Evolutionary conservation across 176 grass and related monocot species (phyloP).

Genomic region (Hordeum marinum): DNA sequence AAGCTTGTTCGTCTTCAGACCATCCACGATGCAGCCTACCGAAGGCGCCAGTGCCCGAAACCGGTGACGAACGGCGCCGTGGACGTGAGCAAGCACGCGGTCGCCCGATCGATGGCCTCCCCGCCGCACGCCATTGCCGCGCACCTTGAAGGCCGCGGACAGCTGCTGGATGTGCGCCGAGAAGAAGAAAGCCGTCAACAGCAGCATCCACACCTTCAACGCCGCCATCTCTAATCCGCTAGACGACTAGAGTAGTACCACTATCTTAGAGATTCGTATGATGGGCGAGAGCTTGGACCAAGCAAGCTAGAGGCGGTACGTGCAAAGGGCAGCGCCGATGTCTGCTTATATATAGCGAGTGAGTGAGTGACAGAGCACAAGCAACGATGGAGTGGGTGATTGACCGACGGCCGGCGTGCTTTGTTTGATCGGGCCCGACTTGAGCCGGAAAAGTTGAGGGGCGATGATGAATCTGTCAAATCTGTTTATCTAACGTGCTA

Average conservation of each 20-base stretch:
- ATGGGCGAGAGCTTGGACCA: not conserved
- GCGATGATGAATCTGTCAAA: not conserved
- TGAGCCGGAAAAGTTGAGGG: not conserved
- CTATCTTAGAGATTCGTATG: not conserved
- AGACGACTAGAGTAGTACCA: no score
- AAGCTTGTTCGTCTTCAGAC: not conserved
- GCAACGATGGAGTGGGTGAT: not conserved
- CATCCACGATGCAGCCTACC: not conserved
- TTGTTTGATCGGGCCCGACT: slow-evolving; percentile 14
- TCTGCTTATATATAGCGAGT: slow-evolving; percentile 8
- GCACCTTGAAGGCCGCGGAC: slow-evolving; percentile 7
- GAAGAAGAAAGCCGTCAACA: slow-evolving; percentile 27
- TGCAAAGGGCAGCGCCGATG: not conserved
- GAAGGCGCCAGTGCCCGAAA: not conserved
- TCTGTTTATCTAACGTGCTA: not conserved
- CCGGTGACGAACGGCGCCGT: slow-evolving; percentile 24
- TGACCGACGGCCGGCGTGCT: not conserved
- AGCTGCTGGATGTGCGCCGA: slow-evolving; percentile 39
- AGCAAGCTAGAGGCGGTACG: not conserved
- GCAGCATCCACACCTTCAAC: slow-evolving; percentile 5
- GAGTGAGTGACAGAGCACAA: not conserved
- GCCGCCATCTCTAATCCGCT: not conserved
- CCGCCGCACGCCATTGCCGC: not conserved
- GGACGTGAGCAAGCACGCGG: slow-evolving; percentile 31
- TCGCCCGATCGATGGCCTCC: slow-evolving; percentile 3